Percentiles rank a stretch among this genome's conserved stretches.
phyloP scores from a whole-genome alignment of 768 basidiomycete species.

The Suillus variegatus region DNA sequence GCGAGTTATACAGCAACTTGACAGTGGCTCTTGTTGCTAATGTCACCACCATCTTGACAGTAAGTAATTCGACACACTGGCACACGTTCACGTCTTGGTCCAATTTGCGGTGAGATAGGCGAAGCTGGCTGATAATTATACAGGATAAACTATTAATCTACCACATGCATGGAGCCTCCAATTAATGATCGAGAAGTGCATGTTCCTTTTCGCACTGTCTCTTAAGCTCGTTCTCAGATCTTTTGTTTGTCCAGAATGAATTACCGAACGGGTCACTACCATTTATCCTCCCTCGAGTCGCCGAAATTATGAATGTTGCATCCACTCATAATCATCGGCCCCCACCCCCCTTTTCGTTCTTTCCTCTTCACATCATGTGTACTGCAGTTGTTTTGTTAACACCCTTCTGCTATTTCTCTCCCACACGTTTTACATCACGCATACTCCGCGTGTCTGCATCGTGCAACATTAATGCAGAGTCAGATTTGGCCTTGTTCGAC shows the following conservation, averaged over 20 bases:
- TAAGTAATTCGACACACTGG: neutral
- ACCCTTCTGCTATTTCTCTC: neutral
- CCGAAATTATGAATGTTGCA: neutral
- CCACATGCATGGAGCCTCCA: neutral
- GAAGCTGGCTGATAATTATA: neutral
- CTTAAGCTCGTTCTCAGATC: neutral
- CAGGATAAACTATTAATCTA: neutral
- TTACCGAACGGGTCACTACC: neutral
- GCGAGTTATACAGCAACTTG: neutral
- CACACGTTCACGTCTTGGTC: neutral
- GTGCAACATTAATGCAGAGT: too few species aligned
- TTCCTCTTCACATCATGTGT: neutral
- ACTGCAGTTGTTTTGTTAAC: neutral
- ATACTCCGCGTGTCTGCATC: too few species aligned
- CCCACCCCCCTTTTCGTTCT: neutral
- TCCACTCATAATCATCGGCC: neutral
- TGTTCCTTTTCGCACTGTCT: neutral
- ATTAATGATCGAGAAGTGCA: neutral
- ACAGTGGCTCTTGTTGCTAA: neutral
- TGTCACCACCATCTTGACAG: neutral
- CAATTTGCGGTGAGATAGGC: neutral
- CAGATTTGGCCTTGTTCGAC: too few species aligned
- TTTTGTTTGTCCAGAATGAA: neutral
- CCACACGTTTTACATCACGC: neutral
- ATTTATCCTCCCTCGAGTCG: neutral